Base-by-base conservation (phyloP, 257 asterid species). In the Orobanche coerulescens region DNA sequence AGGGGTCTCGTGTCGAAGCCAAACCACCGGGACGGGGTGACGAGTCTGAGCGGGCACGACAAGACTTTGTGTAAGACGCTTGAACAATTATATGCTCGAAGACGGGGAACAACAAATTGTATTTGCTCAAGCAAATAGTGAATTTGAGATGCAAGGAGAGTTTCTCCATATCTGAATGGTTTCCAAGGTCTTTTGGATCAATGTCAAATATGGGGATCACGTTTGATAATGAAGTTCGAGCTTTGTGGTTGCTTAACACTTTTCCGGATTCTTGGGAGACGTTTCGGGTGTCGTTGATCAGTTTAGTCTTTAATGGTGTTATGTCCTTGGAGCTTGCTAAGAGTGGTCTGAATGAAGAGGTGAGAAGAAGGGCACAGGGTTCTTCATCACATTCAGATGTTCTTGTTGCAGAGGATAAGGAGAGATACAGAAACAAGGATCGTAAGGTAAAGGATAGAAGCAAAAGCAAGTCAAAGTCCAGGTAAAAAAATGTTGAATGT, bases 51-150 rank as follows among this genome's bases (percentile, higher is more conserved):
- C n/a, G n/a, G n/a, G n/a, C n/a, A n/a, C n/a, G n/a, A n/a, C n/a
- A n/a, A n/a, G n/a, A n/a, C n/a, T n/a, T n/a, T 68, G 14, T 70
- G 75, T 69, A 4, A 28, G 2, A 58, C 49, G 13, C 24, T 70
- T 20, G 66, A 47, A 40, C 28, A 37, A 3, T 37, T 68, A 13
- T 60, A 61, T 59, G 63, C 68, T 5, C 16, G 1, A 71, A 56
- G 20, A 44, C 48, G 1, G 44, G 56, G 2, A 63, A 56, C 52
- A 71, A 57, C n/a, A 64, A 64, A 11, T 49, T 64, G 20, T 64
- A 44, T 48, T 4, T 60, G n/a, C n/a, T 69, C 14, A 69, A 69
- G 14, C 44, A 39, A 4, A 24, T 61, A 49, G 52, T 61, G 69
- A 26, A 19, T 48, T 44, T 63, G 55, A 56, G 6, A 16, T 63